Evolutionary conservation across 2,329 filamentous ascomycete genomes (phyloP).

Genomic region (Penicillium sp.): DNA sequence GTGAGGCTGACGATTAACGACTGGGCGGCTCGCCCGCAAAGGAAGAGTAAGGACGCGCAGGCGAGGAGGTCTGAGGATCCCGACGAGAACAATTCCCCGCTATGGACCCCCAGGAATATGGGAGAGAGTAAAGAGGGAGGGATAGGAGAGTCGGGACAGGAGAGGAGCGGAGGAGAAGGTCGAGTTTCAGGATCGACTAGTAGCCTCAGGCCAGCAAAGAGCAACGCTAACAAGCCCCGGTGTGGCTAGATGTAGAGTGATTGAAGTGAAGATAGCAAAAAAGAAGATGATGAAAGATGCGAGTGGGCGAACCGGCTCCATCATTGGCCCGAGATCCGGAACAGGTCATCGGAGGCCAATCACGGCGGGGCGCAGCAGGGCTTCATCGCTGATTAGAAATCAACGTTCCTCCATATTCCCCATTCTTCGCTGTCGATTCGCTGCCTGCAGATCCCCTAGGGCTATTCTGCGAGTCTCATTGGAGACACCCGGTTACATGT

Average conservation of each 20-base stretch:
- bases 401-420: constrained; percentile 8
- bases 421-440: neutral
- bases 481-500: neutral
- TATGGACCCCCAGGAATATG: neutral
- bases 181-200: neutral
- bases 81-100: neutral
- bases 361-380: constrained; percentile 3
- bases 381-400: constrained; percentile 28
- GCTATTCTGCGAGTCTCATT: neutral
- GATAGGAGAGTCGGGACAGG: neutral
- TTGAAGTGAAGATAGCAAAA: constrained; percentile 1
- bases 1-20: constrained; percentile 3
- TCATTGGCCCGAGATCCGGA: constrained; percentile 18
- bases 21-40: constrained; percentile 38
- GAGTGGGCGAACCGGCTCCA: constrained; percentile 6
- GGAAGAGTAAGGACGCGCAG: constrained; percentile 13
- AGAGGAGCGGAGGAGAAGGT: neutral
- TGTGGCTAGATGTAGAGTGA: neutral
- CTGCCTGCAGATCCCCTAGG: neutral
- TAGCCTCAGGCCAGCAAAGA: neutral
- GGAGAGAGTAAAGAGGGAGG: neutral
- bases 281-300: constrained; percentile 8
- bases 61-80: neutral
- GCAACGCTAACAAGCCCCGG: neutral
- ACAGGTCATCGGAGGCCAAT: constrained; percentile 15